Evolutionary conservation across 352 stramenopile genomes (phyloP), one percentile per base, ranked within the genome.

Genomic region (Elongisporangium undulatum): DNA sequence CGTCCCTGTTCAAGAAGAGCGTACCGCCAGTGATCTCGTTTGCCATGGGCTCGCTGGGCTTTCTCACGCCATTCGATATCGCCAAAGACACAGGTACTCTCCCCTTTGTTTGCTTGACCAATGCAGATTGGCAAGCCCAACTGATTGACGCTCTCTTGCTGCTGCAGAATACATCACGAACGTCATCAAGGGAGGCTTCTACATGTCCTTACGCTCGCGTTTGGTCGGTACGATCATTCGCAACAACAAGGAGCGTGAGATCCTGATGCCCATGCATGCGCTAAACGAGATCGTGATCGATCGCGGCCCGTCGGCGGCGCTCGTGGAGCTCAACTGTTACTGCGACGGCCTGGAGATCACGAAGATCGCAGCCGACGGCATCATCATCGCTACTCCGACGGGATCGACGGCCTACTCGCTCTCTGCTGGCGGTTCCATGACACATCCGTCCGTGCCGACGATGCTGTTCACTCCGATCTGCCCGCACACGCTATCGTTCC

Each of bases 261-360:
- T 74, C 17, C 59, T 77, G n/a, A 67, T 72, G 29, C 71, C 89
- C 1, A 83, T 97, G 59, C 93, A 98, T 67, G 96, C 98, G 8
- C 75, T 99, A 34, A 99, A 99, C 71, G 97, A 99, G 81, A 96
- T 99, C 49, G 96, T 99, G 24, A 96, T 99, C 58, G 96, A 99
- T 69, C 88, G 97, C 41, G 97, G 97, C 5, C 82, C 80, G 20
- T 91, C 73, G 2, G 85, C 79, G 7, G 82, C 85, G 39, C 87
- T 99, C 49, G 93, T 98, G 13, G 94, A 98, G 62, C 77, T 99
- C 19, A 97, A 99, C 69, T 98, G 94, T 73, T 99, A 96, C 79
- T 98, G 96, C 67, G 96, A 99, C 66, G 91, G 96, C 57, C 79
- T 97, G 1, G 89, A 98, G 68, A 85, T 99, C 49, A 99, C 96